Percentiles rank a stretch among this genome's conserved stretches.
phyloP scores from a whole-genome alignment of 495 filamentous ascomycete species.

The Penicillium canariense region DNA sequence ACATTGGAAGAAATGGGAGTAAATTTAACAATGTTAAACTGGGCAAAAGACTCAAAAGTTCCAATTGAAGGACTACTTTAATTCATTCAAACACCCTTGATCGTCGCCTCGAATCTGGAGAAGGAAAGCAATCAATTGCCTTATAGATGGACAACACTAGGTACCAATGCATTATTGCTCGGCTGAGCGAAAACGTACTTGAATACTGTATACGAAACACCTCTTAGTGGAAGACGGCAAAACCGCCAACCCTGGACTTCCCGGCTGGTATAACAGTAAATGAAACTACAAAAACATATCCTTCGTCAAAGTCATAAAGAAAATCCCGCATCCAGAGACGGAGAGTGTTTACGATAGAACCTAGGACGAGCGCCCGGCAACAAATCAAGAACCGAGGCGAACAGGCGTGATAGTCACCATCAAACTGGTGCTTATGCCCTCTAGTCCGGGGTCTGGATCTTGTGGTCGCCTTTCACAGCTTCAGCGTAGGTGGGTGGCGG shows the following conservation, averaged over 20 bases:
- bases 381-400: not conserved
- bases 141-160: not conserved
- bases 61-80: too few species aligned
- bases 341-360: not conserved
- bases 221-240: not conserved
- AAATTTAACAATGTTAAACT: too few species aligned
- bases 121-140: not conserved
- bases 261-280: not conserved
- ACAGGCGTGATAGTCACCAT: not conserved
- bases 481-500: slow-evolving; percentile 79
- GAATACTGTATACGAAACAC: not conserved
- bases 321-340: not conserved
- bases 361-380: not conserved
- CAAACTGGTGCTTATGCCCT: not conserved
- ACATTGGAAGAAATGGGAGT: too few species aligned
- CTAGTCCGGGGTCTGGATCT: slow-evolving; percentile 74
- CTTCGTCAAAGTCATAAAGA: slow-evolving; percentile 22
- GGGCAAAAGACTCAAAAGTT: too few species aligned
- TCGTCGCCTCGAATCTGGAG: too few species aligned
- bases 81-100: too few species aligned
- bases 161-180: too few species aligned
- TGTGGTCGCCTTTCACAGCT: slow-evolving; percentile 83
- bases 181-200: not conserved
- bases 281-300: slow-evolving; percentile 11
- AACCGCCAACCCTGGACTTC: not conserved